Conservation (phyloP, 163 green algal species). For the Scenedesmus sp. region DNA sequence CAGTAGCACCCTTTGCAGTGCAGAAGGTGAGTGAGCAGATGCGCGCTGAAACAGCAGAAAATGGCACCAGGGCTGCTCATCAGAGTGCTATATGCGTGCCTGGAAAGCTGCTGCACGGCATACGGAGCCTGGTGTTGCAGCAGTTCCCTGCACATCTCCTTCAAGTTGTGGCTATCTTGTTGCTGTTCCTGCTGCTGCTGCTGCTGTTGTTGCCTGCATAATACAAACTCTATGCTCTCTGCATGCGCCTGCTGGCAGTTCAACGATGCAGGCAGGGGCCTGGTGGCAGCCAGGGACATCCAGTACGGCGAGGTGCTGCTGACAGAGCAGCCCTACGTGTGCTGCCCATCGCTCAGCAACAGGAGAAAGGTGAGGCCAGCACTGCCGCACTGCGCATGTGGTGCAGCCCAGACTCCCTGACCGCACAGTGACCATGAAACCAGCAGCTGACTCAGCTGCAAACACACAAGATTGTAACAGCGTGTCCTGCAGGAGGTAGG, state of each 20-base stretch:
- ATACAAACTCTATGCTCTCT: neutral
- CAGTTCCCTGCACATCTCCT: neutral
- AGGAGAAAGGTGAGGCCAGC: neutral
- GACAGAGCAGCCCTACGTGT: constrained; percentile 61
- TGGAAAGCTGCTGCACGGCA: neutral
- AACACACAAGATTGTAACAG: neutral
- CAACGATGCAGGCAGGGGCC: constrained; percentile 52
- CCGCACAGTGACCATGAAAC: neutral
- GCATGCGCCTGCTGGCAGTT: constrained; percentile 52
- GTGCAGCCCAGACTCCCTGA: neutral
- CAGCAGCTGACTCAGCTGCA: neutral
- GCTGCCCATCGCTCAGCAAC: constrained; percentile 4
- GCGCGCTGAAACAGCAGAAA: neutral
- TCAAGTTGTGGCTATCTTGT: neutral
- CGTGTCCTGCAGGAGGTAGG: neutral
- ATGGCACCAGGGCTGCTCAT: neutral
- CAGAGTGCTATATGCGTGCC: neutral
- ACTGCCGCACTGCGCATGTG: neutral
- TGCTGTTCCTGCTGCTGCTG: neutral
- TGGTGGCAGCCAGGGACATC: constrained; percentile 61
- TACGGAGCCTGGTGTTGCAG: neutral
- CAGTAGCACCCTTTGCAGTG: neutral
- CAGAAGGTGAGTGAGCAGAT: constrained; percentile 20
- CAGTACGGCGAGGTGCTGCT: constrained; percentile 50
- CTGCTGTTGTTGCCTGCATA: neutral